phyloP scores from a whole-genome alignment of 1,284 basidiomycete genomes.

The Sporisorium scitamineum region DNA sequence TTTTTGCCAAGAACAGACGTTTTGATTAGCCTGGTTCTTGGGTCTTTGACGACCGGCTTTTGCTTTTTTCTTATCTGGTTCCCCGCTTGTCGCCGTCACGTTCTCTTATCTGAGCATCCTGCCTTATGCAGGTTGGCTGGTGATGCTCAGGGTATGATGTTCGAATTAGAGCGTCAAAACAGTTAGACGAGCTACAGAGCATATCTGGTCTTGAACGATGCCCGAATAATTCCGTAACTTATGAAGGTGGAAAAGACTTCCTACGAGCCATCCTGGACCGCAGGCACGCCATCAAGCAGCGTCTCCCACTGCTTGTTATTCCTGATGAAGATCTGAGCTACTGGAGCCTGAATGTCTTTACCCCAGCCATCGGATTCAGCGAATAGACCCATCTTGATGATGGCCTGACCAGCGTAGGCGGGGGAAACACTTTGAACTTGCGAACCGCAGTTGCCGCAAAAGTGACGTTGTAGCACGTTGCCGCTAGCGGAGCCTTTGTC shows the following conservation, averaged over 20 bases:
- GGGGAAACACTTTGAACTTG: conserved; percentile 21
- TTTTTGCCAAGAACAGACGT: background rate
- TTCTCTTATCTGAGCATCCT: background rate
- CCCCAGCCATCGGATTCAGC: conserved; percentile 16
- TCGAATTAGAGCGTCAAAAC: no score
- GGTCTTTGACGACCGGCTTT: background rate
- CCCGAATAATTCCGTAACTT: background rate
- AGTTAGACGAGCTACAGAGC: no score
- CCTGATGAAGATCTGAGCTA: conserved; percentile 19
- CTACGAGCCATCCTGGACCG: background rate
- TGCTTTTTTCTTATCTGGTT: conserved; percentile 7
- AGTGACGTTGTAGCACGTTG: conserved; percentile 18
- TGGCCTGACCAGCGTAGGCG: conserved; percentile 8
- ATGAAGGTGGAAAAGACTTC: no score
- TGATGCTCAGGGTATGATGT: no score
- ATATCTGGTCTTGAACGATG: no score
- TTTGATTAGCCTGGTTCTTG: background rate
- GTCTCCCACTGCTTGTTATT: conserved; percentile 35
- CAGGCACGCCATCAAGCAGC: conserved; percentile 20
- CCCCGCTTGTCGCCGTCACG: conserved; percentile 4
- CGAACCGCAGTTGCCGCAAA: conserved; percentile 28
- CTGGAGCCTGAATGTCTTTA: conserved; percentile 13
- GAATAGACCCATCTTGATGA: conserved; percentile 45
- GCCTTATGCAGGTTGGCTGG: no score
- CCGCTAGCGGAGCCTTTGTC: conserved; percentile 27